A percentile compares a stretch with the other conserved stretches of the same genome.
These are phyloP conservation scores for Potentilla sterilis DNA, from an alignment of 306 rosid genomes.

Conservation along the genomic window DNA sequence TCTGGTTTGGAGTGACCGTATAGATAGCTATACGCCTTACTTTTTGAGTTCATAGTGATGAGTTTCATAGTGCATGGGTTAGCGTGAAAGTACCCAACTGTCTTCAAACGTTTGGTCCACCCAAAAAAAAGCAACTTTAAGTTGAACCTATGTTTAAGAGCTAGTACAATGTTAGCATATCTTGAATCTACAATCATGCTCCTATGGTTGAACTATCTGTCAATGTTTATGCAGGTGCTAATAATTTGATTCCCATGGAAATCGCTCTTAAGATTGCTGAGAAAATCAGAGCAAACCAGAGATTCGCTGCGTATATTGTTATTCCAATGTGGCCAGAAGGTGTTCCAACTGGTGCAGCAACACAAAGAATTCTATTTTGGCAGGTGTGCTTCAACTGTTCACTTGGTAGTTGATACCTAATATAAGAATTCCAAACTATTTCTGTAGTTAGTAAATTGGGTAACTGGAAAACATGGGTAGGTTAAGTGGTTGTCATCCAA, in stretches of 20 bases:
- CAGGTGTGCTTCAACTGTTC: conserved; percentile 59
- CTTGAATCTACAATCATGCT: conserved; percentile 21
- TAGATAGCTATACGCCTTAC: not conserved
- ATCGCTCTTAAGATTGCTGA: conserved; percentile 90
- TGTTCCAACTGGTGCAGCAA: conserved; percentile 82
- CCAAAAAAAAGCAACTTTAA: not conserved
- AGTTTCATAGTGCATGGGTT: not conserved
- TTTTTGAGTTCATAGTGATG: not conserved
- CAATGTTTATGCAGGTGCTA: conserved; percentile 65
- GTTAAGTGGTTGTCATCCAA: not conserved
- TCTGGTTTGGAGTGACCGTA: not conserved
- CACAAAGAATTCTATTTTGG: conserved; percentile 97
- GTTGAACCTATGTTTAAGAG: too few relatives aligned
- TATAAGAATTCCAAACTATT: not conserved
- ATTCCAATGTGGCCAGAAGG: conserved; percentile 99
- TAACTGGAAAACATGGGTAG: not conserved
- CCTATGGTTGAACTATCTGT: conserved; percentile 11
- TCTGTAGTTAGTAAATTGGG: not conserved
- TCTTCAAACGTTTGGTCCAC: not conserved
- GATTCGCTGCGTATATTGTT: conserved; percentile 87
- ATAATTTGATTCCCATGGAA: conserved; percentile 97
- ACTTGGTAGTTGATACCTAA: conserved; percentile 6
- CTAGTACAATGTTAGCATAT: not conserved
- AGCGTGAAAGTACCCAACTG: not conserved
- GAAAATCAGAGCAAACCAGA: conserved; percentile 84